Percentiles rank a stretch among this genome's conserved stretches.
These are phyloP conservation scores for Hibiscus tridactylites DNA, from an alignment of 345 rosid genomes.

Conservation along the genomic window DNA sequence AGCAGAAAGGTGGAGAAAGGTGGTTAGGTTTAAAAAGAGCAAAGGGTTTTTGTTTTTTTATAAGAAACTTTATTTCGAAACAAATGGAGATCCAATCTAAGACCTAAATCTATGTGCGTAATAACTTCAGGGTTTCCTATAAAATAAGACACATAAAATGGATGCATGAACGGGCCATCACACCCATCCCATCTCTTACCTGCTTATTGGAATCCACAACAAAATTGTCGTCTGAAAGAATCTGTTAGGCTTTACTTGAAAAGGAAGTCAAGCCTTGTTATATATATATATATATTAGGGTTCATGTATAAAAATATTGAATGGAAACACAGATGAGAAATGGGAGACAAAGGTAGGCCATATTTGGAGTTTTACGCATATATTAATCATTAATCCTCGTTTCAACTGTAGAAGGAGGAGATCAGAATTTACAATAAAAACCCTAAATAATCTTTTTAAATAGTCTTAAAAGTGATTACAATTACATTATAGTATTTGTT, in stretches of 20 bases:
- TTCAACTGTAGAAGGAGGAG: constrained; percentile 1
- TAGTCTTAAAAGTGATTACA: no score
- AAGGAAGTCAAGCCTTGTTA: background rate
- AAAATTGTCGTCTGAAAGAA: background rate
- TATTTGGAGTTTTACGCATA: constrained; percentile 34
- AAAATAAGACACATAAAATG: background rate
- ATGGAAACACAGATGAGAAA: constrained; percentile 18
- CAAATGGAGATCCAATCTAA: constrained; percentile 24
- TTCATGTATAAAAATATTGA: background rate
- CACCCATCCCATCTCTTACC: constrained; percentile 15
- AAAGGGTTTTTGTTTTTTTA: background rate
- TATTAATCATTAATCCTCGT: background rate
- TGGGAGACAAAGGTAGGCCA: constrained; percentile 57
- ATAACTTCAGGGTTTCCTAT: background rate
- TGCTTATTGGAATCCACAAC: background rate
- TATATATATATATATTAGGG: background rate
- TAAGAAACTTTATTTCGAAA: background rate
- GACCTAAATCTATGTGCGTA: constrained; percentile 27
- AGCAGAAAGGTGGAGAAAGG: constrained; percentile 14
- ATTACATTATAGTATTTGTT: no score
- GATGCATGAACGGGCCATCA: constrained; percentile 9
- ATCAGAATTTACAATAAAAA: background rate
- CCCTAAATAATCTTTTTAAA: no score
- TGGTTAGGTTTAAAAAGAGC: constrained; percentile 23
- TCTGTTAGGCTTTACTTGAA: background rate